Evolutionary conservation across 1,139 yeast species (phyloP).

Genomic region (Debaryomyces udenii): DNA sequence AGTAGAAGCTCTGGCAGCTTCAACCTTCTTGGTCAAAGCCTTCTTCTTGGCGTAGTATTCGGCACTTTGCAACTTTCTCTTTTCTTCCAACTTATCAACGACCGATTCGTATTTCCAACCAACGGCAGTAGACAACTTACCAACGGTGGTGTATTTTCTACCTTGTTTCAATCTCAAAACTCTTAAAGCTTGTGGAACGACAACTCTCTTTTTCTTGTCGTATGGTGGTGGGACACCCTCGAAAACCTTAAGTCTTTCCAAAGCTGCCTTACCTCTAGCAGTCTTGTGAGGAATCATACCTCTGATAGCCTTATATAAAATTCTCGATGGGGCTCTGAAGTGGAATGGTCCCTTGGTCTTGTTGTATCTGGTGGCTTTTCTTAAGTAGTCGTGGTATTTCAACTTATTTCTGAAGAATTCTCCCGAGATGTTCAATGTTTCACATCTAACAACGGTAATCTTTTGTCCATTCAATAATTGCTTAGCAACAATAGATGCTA

Average conservation of each 20-base stretch:
- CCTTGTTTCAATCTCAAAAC: constrained; percentile 99
- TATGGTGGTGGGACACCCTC: constrained; percentile 99
- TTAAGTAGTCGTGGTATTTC: constrained; percentile 99
- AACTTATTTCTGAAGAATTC: constrained; percentile 99
- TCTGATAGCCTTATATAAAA: constrained; percentile 98
- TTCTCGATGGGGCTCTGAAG: constrained; percentile 99
- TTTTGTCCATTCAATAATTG: constrained; percentile 98
- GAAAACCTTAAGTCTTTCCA: constrained; percentile 98
- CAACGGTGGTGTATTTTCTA: constrained; percentile 99
- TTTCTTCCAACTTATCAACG: constrained; percentile 97
- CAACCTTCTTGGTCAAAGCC: constrained; percentile 91
- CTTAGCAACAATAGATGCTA: constrained; percentile 98
- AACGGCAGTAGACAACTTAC: constrained; percentile 93
- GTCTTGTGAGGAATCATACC: constrained; percentile 99
- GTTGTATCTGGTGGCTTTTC: constrained; percentile 99
- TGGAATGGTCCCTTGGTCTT: constrained; percentile 99
- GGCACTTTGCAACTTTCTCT: constrained; percentile 99
- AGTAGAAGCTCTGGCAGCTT: constrained; percentile 80
- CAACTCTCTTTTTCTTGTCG: constrained; percentile 99
- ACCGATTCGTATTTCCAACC: constrained; percentile 99
- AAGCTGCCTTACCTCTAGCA: constrained; percentile 99
- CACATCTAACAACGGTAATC: constrained; percentile 96
- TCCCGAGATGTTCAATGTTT: constrained; percentile 98
- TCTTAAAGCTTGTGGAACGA: constrained; percentile 99
- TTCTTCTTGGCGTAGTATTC: constrained; percentile 99